Conservation (phyloP, 2,329 filamentous ascomycete genomes). For the Neocucurbitaria cava region DNA sequence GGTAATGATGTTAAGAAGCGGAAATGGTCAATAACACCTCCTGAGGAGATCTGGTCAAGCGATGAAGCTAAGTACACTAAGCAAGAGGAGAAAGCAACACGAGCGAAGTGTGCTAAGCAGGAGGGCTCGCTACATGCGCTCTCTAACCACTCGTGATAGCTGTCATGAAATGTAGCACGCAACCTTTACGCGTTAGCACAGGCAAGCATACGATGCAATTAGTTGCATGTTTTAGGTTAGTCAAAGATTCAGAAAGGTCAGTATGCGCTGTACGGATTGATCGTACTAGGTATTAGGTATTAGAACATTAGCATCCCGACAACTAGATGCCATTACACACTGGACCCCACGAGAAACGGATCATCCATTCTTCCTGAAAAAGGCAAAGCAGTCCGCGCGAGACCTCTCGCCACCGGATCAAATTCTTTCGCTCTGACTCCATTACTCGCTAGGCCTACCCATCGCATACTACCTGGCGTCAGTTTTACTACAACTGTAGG, state of each 20-base stretch:
- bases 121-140: too few relatives aligned
- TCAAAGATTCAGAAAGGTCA: too few relatives aligned
- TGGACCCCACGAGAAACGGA: background rate
- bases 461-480: slow-evolving; percentile 1
- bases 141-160: too few relatives aligned
- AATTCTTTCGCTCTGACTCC: background rate
- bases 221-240: too few relatives aligned
- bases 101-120: slow-evolving; percentile 22
- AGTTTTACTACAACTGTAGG: slow-evolving; percentile 1
- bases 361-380: background rate
- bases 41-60: slow-evolving; percentile 19
- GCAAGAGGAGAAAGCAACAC: slow-evolving; percentile 28
- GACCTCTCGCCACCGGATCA: background rate
- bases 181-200: too few relatives aligned
- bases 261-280: too few relatives aligned
- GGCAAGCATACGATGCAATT: too few relatives aligned
- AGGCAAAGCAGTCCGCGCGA: background rate
- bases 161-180: too few relatives aligned
- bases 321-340: too few relatives aligned
- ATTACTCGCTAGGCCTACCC: slow-evolving; percentile 1
- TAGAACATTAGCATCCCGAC: too few relatives aligned
- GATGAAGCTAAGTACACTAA: slow-evolving; percentile 27
- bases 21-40: slow-evolving; percentile 23
- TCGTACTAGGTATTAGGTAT: too few relatives aligned
- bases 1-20: slow-evolving; percentile 23